Conservation (phyloP, 2,329 filamentous ascomycete genomes). For the Ophiostoma sp. region DNA sequence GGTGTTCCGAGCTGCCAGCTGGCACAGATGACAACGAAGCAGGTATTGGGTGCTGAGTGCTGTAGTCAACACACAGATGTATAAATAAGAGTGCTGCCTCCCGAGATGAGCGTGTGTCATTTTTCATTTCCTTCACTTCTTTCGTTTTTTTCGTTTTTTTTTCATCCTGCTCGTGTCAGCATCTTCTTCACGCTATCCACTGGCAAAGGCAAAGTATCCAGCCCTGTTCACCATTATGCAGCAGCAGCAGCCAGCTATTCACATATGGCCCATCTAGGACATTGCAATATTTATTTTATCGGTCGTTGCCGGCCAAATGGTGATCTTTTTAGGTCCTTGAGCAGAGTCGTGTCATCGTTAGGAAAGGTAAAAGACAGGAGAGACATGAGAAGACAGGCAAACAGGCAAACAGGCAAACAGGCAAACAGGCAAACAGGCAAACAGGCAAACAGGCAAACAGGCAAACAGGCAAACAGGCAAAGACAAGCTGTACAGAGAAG, state of each 20-base stretch:
- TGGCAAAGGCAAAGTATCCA: too few relatives aligned
- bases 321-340: conserved; percentile 24
- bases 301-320: conserved; percentile 29
- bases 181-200: too few relatives aligned
- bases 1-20: background rate
- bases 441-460: background rate
- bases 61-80: background rate
- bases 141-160: too few relatives aligned
- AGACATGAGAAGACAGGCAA: background rate
- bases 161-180: too few relatives aligned
- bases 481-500: background rate
- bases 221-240: too few relatives aligned
- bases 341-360: conserved; percentile 25
- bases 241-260: too few relatives aligned
- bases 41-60: background rate
- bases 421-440: background rate
- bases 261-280: too few relatives aligned
- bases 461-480: background rate
- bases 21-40: conserved; percentile 1
- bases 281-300: conserved; percentile 21
- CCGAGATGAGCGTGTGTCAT: too few relatives aligned
- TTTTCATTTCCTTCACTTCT: too few relatives aligned
- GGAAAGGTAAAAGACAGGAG: too few relatives aligned
- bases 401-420: background rate
- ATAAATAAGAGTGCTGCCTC: background rate